A percentile compares a stretch with the other conserved stretches of the same genome.
Evolutionary conservation across 345 rosid species (phyloP).

Genomic region (Rhodamnia rubescens): DNA sequence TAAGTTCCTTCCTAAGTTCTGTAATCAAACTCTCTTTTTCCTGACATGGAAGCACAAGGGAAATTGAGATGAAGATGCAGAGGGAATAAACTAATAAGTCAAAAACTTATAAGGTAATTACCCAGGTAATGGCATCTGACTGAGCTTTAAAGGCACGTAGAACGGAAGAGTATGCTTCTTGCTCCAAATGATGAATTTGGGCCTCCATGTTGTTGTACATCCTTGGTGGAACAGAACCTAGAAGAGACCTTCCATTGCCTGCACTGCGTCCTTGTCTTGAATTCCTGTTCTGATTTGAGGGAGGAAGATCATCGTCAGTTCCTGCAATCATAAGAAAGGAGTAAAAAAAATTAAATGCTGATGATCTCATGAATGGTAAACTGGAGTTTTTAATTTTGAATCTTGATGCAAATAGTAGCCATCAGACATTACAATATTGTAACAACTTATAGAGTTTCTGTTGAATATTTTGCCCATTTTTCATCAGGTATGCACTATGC

Average conservation of each 20-base stretch:
- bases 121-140: conserved; percentile 97
- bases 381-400: background rate
- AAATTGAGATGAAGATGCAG: background rate
- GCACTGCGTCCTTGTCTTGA: conserved; percentile 14
- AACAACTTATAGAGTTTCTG: background rate
- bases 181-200: conserved; percentile 89
- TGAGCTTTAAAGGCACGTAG: conserved; percentile 98
- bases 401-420: background rate
- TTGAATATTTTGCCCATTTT: background rate
- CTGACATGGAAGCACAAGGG: conserved; percentile 16
- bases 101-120: conserved; percentile 11
- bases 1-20: conserved; percentile 84
- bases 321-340: conserved; percentile 13
- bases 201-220: conserved; percentile 56
- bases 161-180: conserved; percentile 92
- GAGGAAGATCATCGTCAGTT: conserved; percentile 38
- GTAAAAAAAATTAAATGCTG: background rate
- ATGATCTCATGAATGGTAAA: background rate
- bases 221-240: conserved; percentile 28
- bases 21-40: conserved; percentile 93
- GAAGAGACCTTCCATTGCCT: conserved; percentile 26
- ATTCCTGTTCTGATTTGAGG: conserved; percentile 23
- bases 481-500: background rate
- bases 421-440: background rate
- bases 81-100: background rate